Conservation (phyloP, 129 eudicot species). For the Cynara cardunculus region DNA sequence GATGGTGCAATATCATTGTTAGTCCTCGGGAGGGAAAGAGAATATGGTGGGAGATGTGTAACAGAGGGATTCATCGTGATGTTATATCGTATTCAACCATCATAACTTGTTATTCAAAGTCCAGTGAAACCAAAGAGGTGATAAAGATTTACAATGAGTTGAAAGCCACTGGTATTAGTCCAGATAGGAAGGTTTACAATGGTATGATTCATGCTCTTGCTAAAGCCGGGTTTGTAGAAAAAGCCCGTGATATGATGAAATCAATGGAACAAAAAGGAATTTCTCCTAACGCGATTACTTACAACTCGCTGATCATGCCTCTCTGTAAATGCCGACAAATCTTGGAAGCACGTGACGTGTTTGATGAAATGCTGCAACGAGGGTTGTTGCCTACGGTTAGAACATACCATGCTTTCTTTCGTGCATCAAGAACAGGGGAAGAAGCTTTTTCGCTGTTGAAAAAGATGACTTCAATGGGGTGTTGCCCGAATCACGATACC, state of each 20-base stretch:
- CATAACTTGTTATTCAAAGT: constrained; percentile 67
- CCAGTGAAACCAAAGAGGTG: constrained; percentile 42
- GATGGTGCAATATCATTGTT: constrained; percentile 77
- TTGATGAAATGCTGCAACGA: constrained; percentile 63
- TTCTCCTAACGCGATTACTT: constrained; percentile 55
- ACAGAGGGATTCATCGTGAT: constrained; percentile 45
- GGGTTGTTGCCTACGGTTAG: constrained; percentile 56
- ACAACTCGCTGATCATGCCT: constrained; percentile 77
- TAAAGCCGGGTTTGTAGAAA: constrained; percentile 51
- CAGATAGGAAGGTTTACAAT: constrained; percentile 76
- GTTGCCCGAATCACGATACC: constrained; percentile 65
- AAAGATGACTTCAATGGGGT: constrained; percentile 54
- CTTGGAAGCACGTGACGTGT: constrained; percentile 44
- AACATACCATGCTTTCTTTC: constrained; percentile 81
- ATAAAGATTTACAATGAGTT: constrained; percentile 56
- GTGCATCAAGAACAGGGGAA: constrained; percentile 46
- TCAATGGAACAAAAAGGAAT: constrained; percentile 68
- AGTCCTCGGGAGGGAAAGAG: constrained; percentile 61
- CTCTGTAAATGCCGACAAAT: constrained; percentile 46
- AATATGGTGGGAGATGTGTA: constrained; percentile 80
- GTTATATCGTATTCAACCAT: constrained; percentile 63
- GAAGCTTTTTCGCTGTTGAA: constrained; percentile 60
- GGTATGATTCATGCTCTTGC: constrained; percentile 78
- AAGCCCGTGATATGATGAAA: constrained; percentile 55
- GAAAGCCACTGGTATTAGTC: constrained; percentile 43